Percentiles rank a stretch among this genome's conserved stretches.
These are phyloP conservation scores for Tolypocladium nubicola DNA, from an alignment of 2,329 filamentous ascomycete species.

Conservation along the genomic window DNA sequence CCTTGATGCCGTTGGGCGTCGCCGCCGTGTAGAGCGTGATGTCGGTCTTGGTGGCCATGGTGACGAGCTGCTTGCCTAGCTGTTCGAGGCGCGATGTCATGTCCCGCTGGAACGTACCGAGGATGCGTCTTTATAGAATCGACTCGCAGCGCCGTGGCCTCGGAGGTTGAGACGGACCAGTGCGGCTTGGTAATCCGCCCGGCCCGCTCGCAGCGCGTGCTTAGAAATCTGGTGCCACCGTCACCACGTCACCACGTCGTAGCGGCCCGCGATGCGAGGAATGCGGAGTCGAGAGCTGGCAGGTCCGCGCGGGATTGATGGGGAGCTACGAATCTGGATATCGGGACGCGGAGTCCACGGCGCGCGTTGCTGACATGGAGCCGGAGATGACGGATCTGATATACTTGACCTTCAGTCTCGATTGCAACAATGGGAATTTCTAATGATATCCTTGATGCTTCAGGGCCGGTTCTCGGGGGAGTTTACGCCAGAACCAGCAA, in stretches of 20 bases:
- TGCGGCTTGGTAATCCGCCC: neutral
- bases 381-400: too few relatives aligned
- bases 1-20: constrained; percentile 86
- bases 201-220: neutral
- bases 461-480: too few relatives aligned
- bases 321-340: neutral
- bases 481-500: too few relatives aligned
- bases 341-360: too few relatives aligned
- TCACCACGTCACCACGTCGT: neutral
- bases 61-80: neutral
- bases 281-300: neutral
- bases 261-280: neutral
- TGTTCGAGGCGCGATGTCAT: neutral
- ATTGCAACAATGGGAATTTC: too few relatives aligned
- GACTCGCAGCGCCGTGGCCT: neutral
- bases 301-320: neutral
- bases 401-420: too few relatives aligned
- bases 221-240: neutral
- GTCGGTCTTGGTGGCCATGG: constrained; percentile 31
- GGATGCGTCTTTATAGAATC: neutral
- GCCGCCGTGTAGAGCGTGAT: constrained; percentile 74
- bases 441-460: too few relatives aligned
- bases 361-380: too few relatives aligned
- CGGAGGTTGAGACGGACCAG: neutral
- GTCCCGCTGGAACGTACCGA: neutral